A percentile compares a stretch with the other conserved stretches of the same genome.
phyloP scores from a whole-genome alignment of 2,329 filamentous ascomycete genomes.

The Cordyceps cicadae region DNA sequence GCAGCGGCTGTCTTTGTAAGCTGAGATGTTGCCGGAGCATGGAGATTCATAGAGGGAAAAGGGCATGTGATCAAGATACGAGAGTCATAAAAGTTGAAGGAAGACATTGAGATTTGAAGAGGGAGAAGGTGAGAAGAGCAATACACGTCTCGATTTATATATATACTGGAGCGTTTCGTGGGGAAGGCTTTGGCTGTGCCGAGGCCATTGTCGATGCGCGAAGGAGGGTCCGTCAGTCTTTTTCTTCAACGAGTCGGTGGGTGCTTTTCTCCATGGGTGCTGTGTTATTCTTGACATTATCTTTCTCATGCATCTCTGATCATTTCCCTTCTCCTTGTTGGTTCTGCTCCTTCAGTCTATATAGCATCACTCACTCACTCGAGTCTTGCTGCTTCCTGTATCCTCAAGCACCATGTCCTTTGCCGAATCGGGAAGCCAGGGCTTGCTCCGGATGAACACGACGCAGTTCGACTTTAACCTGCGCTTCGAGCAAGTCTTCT shows the following conservation, averaged over 20 bases:
- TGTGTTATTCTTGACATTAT: too few relatives aligned
- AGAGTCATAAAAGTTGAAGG: neutral
- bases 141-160: too few relatives aligned
- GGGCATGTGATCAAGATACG: neutral
- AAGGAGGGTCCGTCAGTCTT: neutral
- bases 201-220: too few relatives aligned
- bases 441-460: neutral
- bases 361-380: too few relatives aligned
- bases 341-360: neutral
- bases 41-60: neutral
- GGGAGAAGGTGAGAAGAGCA: neutral
- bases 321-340: neutral
- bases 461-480: conserved; percentile 1
- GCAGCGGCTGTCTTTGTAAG: neutral
- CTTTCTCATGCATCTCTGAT: neutral
- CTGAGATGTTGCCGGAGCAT: neutral
- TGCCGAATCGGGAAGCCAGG: conserved; percentile 1
- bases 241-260: neutral
- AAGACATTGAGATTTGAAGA: neutral
- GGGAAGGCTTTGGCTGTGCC: too few relatives aligned
- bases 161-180: too few relatives aligned
- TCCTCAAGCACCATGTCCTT: neutral
- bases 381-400: neutral
- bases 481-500: neutral
- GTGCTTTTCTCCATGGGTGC: neutral